Evolutionary conservation across 2,329 filamentous ascomycete genomes (phyloP), one percentile per base, ranked within the genome.

Genomic region (Bipolaris oryzae): DNA sequence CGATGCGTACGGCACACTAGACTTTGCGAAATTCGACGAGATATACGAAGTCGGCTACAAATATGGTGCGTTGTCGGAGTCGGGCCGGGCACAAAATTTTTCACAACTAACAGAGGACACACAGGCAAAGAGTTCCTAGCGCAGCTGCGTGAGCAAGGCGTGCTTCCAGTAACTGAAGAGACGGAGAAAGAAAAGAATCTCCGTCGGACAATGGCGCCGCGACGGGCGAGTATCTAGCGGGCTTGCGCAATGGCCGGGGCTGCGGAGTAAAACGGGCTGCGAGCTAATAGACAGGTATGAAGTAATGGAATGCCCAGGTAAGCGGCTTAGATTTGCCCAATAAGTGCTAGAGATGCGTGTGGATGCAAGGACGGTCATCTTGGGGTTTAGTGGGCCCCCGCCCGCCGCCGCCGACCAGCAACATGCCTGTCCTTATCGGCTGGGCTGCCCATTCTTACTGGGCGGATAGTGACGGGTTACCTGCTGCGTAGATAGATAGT

Each of bases 11-110:
- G 95, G 93, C 4, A 99, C 95, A 1, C 80, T 99, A 28, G 95
- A 99, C 56, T 99, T 99, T 80, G 91, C 88, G 60, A 97, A 96
- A 76, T 99, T 99, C 76, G 94, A 98, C 70, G 96, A 99, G 81
- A 94, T 99, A 51, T 96, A 96, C 71, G 84, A 89, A 65, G 84
- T 97, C 10, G 96, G 95, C 1, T 96, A 96, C 77, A 83, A 85
- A 52, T 99, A 88, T 71, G 95, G 59, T 54, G 53, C n/a, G 57
- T 48, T 33, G 44, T 9, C 28, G 39, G 11, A 50, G 20, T 51
- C 44, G 49, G 34, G 11, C 49, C 39, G 35, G 39, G 6, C 4
- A 18, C 20, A 38, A 45, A 53, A 53, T 35, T 39, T 42, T 35
- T 35, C 34, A 35, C 15, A 41, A 20, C 50, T 54, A 52, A 57